phyloP scores from a whole-genome alignment of 2,329 filamentous ascomycete genomes.

The Fusarium sp. region DNA sequence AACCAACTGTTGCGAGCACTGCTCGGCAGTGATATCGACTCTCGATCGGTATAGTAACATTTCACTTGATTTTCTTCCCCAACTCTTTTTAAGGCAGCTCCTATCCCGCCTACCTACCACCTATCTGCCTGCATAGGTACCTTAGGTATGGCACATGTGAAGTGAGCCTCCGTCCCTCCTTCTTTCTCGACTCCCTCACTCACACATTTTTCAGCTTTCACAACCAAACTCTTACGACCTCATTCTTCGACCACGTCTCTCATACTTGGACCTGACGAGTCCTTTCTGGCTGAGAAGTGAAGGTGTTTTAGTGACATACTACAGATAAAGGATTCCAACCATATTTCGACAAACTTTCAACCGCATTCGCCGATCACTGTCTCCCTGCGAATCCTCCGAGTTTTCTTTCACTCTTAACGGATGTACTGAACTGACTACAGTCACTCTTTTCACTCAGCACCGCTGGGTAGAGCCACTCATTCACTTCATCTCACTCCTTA shows the following conservation, averaged over 20 bases:
- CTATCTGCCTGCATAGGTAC: not conserved
- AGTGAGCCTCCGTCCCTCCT: not conserved
- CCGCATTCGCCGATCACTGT: not conserved
- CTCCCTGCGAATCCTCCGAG: not conserved
- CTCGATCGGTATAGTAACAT: not conserved
- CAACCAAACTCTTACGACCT: not conserved
- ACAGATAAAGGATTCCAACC: not conserved
- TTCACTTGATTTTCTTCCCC: not conserved
- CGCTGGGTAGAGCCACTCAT: not conserved
- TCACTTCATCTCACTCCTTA: not conserved
- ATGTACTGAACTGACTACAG: not conserved
- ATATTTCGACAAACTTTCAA: not conserved
- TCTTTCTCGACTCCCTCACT: not conserved
- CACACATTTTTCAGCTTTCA: not conserved
- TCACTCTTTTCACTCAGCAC: not conserved
- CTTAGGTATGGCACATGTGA: not conserved
- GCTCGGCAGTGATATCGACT: constrained; percentile 2
- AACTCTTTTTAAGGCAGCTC: not conserved
- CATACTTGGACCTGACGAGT: constrained; percentile 9
- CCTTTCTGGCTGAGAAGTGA: constrained; percentile 14
- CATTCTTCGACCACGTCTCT: not conserved
- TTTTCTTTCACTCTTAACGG: constrained; percentile 10
- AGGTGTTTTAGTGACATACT: constrained; percentile 1
- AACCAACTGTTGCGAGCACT: constrained; percentile 5
- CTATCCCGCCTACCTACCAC: not conserved